Conservation (phyloP, 371 early-diverging fungal species). For the Thermomucor indicae-seudaticae region DNA sequence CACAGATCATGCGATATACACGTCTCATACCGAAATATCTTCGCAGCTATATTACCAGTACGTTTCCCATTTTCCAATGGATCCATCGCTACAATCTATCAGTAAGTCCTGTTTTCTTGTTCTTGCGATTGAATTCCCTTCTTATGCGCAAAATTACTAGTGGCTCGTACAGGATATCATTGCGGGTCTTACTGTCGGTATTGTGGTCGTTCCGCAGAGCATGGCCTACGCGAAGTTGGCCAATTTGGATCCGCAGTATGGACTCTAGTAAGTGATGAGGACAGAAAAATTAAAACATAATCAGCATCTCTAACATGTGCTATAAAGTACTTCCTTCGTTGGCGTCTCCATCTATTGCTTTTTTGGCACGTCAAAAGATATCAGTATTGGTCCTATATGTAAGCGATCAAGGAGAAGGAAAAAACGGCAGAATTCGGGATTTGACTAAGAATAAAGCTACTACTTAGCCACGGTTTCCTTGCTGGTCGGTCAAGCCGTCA, state of each 20-base stretch:
- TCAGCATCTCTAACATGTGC: neutral
- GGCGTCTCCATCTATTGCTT: conserved; percentile 48
- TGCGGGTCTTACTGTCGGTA: conserved; percentile 86
- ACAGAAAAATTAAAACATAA: conserved; percentile 1
- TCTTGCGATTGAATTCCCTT: neutral
- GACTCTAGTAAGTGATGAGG: conserved; percentile 48
- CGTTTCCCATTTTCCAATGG: conserved; percentile 70
- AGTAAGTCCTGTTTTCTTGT: neutral
- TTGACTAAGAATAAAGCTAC: too few relatives aligned
- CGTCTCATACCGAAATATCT: neutral
- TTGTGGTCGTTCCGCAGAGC: conserved; percentile 81
- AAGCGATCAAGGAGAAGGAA: conserved; percentile 5
- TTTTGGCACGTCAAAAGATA: conserved; percentile 82
- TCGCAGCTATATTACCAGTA: neutral
- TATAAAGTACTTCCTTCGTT: conserved; percentile 26
- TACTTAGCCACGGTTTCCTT: conserved; percentile 73
- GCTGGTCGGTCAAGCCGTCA: conserved; percentile 63
- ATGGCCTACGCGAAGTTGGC: conserved; percentile 85
- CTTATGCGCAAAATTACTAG: neutral
- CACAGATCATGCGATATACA: neutral
- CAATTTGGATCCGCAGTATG: conserved; percentile 58
- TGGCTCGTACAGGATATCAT: conserved; percentile 84
- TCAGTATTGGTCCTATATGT: conserved; percentile 78
- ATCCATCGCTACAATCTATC: conserved; percentile 62
- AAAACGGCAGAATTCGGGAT: too few relatives aligned